Evolutionary conservation across 2,329 filamentous ascomycete species (phyloP).

Genomic region (Pseudogymnoascus sp.): DNA sequence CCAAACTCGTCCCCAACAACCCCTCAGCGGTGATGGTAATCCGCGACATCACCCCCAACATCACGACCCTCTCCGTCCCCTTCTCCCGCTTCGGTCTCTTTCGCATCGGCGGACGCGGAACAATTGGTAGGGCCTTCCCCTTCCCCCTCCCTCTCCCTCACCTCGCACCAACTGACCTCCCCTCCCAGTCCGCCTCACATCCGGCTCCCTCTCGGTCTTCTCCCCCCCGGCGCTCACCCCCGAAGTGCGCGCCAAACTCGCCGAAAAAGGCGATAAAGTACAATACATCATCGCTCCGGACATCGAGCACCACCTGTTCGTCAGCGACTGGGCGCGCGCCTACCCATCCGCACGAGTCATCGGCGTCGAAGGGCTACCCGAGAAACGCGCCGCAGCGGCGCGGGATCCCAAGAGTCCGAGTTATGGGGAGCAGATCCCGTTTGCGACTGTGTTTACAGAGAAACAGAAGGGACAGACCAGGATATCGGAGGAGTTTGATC

Average conservation of each 20-base stretch:
- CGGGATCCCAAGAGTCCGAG: conserved; percentile 43
- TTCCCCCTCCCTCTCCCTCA: background rate
- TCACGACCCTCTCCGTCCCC: conserved; percentile 72
- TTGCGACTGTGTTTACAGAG: conserved; percentile 59
- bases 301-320: conserved; percentile 89
- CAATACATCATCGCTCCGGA: conserved; percentile 83
- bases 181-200: conserved; percentile 61
- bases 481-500: conserved; percentile 71
- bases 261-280: conserved; percentile 60
- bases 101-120: conserved; percentile 80
- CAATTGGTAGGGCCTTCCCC: conserved; percentile 54
- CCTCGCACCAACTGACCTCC: conserved; percentile 12
- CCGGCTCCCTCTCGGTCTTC: conserved; percentile 77
- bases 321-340: conserved; percentile 73
- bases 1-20: conserved; percentile 53
- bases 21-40: conserved; percentile 85
- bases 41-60: conserved; percentile 69
- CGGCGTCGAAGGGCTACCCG: conserved; percentile 71
- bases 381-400: conserved; percentile 59
- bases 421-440: conserved; percentile 34
- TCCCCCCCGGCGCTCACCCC: conserved; percentile 81
- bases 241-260: conserved; percentile 56
- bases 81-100: conserved; percentile 74
- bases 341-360: conserved; percentile 75
- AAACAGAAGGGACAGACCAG: conserved; percentile 41